These are phyloP conservation scores for Starmerella vaccinii DNA, from an alignment of 805 yeast genomes.

Conservation along the genomic window DNA sequence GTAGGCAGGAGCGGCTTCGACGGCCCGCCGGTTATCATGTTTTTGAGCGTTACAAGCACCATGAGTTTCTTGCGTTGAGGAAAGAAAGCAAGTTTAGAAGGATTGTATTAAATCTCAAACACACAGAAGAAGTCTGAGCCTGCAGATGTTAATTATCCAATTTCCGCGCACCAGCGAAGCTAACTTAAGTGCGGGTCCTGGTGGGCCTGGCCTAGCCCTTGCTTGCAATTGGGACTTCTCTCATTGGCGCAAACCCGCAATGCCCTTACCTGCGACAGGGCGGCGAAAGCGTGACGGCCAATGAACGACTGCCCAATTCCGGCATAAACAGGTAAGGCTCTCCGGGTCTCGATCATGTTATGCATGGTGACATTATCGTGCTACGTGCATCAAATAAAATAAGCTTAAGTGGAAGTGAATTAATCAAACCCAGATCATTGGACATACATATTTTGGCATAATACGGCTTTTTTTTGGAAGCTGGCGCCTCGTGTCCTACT, in stretches of 20 bases:
- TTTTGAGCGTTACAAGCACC: conserved; percentile 32
- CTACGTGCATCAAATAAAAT: no score
- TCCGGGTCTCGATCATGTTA: not conserved
- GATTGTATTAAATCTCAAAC: not conserved
- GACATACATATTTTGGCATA: no score
- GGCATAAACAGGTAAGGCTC: not conserved
- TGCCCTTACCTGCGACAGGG: not conserved
- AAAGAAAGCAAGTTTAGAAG: not conserved
- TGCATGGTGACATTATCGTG: not conserved
- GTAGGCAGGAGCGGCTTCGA: conserved; percentile 29
- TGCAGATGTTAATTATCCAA: not conserved
- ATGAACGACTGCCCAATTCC: not conserved
- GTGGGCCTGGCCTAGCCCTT: conserved; percentile 1
- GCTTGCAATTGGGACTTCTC: not conserved
- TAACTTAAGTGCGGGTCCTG: conserved; percentile 1
- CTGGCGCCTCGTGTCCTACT: not conserved
- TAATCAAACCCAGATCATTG: no score
- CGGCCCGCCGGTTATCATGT: conserved; percentile 25
- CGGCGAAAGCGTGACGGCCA: not conserved
- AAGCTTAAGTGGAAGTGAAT: not conserved
- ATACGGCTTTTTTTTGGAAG: not conserved
- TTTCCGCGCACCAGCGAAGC: not conserved
- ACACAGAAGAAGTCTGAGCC: not conserved
- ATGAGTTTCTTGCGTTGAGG: conserved; percentile 35
- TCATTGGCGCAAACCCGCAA: not conserved